Evolutionary conservation across 345 rosid genomes (phyloP).

Genomic region (Turritis glabra): DNA sequence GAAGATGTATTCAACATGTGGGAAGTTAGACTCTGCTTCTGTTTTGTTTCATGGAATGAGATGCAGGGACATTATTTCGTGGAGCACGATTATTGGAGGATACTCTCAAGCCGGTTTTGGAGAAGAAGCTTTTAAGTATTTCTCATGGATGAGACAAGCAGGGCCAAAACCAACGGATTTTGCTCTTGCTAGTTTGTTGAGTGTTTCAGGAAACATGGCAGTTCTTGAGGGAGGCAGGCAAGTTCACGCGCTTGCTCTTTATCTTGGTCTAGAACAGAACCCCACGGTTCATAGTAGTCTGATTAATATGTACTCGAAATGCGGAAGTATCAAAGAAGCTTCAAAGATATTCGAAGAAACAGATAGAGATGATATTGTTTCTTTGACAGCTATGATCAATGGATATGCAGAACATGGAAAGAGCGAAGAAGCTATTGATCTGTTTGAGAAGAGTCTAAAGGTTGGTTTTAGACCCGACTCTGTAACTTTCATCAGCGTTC

Average conservation of each 20-base stretch:
- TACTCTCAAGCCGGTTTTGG: conserved; percentile 69
- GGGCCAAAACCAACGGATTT: conserved; percentile 72
- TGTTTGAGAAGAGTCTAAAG: conserved; percentile 63
- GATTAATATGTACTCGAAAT: conserved; percentile 88
- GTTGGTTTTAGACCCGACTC: conserved; percentile 69
- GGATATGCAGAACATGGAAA: conserved; percentile 91
- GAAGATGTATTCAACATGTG: conserved; percentile 75
- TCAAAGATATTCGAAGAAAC: conserved; percentile 62
- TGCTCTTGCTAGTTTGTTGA: conserved; percentile 74
- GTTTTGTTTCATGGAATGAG: conserved; percentile 56
- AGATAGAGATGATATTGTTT: conserved; percentile 48
- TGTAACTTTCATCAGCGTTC: conserved; percentile 79
- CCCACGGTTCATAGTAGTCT: conserved; percentile 59
- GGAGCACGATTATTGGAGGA: conserved; percentile 83
- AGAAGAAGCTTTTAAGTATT: conserved; percentile 68
- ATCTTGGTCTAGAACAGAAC: conserved; percentile 59
- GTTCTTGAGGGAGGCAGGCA: conserved; percentile 81
- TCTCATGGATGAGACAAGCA: conserved; percentile 78
- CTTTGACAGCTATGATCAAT: conserved; percentile 90
- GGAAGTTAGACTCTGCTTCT: conserved; percentile 55
- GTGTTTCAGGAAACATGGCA: conserved; percentile 81
- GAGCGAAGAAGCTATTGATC: conserved; percentile 64
- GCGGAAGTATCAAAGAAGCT: conserved; percentile 78
- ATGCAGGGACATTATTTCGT: conserved; percentile 67
- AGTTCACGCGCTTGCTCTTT: conserved; percentile 63